Evolutionary conservation across 305 asterid species (phyloP).

Genomic region (Vinca major): DNA sequence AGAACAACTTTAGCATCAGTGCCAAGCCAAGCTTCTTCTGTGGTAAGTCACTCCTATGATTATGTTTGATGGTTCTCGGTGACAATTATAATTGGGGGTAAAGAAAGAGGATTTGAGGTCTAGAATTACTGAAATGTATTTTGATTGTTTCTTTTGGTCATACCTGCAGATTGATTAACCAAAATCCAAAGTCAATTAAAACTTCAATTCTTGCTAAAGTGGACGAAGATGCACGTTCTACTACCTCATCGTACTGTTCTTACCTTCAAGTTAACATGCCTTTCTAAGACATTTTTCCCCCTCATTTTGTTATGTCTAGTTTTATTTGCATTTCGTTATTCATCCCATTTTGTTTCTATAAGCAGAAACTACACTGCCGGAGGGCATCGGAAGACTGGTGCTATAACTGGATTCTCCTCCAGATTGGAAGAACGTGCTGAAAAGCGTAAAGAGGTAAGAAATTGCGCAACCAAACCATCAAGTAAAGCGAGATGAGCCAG

Average conservation of each 20-base stretch:
- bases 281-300: slow-evolving; percentile 1
- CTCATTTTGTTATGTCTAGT: background rate
- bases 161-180: slow-evolving; percentile 38
- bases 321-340: slow-evolving; percentile 2
- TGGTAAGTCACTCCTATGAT: slow-evolving; percentile 33
- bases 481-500: too few species aligned
- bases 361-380: slow-evolving; percentile 46
- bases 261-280: slow-evolving; percentile 5
- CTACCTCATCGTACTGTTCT: slow-evolving; percentile 55
- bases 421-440: slow-evolving; percentile 85
- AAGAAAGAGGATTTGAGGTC: background rate
- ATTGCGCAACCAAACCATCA: too few species aligned
- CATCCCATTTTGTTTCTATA: slow-evolving; percentile 8
- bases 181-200: slow-evolving; percentile 28
- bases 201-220: slow-evolving; percentile 25
- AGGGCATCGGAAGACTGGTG: slow-evolving; percentile 40
- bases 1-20: slow-evolving; percentile 32
- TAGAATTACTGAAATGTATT: background rate
- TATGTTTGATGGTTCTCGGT: background rate
- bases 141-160: background rate
- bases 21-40: slow-evolving; percentile 30
- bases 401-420: slow-evolving; percentile 44
- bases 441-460: slow-evolving; percentile 69
- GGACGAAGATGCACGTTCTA: slow-evolving; percentile 59
- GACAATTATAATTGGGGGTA: background rate